A percentile compares a stretch with the other conserved stretches of the same genome.
phyloP scores from a whole-genome alignment of 192 early-diverging fungal genomes.

The Linnemannia hyalina region DNA sequence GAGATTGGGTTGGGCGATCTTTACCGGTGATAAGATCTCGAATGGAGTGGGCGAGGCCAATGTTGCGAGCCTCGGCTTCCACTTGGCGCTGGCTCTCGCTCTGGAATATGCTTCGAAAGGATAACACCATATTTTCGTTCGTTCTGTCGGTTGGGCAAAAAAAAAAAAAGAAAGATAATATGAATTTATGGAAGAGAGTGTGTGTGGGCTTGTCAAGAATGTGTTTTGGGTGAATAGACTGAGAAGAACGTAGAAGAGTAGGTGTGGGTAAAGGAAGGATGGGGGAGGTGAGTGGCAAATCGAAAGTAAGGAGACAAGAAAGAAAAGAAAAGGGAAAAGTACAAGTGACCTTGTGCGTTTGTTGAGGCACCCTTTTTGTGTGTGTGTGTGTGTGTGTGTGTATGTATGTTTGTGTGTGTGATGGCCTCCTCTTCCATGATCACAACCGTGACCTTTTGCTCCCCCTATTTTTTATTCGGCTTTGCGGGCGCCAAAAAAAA shows the following conservation, averaged over 20 bases:
- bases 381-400: not conserved
- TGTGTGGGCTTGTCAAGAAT: not conserved
- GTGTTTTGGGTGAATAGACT: not conserved
- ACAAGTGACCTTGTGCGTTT: not conserved
- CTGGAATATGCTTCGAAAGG: constrained; percentile 25
- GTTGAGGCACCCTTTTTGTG: not conserved
- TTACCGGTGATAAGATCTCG: constrained; percentile 53
- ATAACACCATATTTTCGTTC: constrained; percentile 14
- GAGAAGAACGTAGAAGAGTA: not conserved
- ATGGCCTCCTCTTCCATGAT: constrained; percentile 24
- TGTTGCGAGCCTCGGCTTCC: constrained; percentile 43
- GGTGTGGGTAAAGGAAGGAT: not conserved
- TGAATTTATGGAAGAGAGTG: not conserved
- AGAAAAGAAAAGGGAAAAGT: not conserved
- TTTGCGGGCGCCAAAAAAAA: not conserved
- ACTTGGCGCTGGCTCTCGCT: constrained; percentile 47
- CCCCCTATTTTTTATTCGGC: constrained; percentile 12
- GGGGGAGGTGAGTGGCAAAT: not conserved
- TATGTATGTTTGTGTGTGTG: not conserved
- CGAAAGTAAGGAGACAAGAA: not conserved
- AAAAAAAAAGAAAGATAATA: not conserved
- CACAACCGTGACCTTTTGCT: constrained; percentile 23
- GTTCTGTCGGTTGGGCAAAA: too few species aligned
- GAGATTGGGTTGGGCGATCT: not conserved
- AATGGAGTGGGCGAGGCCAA: constrained; percentile 49